Percentiles rank a stretch among this genome's conserved stretches.
These are phyloP conservation scores for Phaeodactylum tricornutum DNA, from an alignment of 108 stramenopile species.

Conservation along the genomic window DNA sequence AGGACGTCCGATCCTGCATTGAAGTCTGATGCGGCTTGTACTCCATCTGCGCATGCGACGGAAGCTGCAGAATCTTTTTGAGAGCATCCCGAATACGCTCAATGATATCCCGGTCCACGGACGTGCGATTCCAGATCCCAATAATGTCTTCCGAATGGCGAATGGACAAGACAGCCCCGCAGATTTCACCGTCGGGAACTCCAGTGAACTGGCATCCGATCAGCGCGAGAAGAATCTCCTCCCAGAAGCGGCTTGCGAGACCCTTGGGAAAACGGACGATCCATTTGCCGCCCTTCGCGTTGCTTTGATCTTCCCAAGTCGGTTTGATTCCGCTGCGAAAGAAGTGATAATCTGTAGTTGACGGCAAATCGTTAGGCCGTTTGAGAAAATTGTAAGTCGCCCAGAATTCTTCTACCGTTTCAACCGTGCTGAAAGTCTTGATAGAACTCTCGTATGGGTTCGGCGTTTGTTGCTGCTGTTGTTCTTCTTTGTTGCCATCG, in stretches of 20 bases:
- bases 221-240: conserved; percentile 87
- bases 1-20: conserved; percentile 54
- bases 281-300: conserved; percentile 90
- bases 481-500: conserved; percentile 11
- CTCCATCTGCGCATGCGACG: conserved; percentile 66
- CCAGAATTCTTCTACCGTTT: conserved; percentile 92
- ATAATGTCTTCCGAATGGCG: conserved; percentile 91
- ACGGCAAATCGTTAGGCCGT: conserved; percentile 53
- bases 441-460: conserved; percentile 76
- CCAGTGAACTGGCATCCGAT: conserved; percentile 88
- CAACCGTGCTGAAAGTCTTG: conserved; percentile 75
- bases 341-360: conserved; percentile 87
- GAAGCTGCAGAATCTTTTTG: conserved; percentile 75
- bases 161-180: conserved; percentile 87
- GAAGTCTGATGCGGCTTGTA: conserved; percentile 70
- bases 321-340: conserved; percentile 94
- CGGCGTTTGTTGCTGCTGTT: conserved; percentile 12
- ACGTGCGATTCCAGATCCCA: conserved; percentile 85
- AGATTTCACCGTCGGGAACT: conserved; percentile 79
- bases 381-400: conserved; percentile 80
- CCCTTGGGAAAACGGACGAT: conserved; percentile 86
- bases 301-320: conserved; percentile 92
- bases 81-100: conserved; percentile 76
- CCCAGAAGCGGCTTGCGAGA: conserved; percentile 83
- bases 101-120: conserved; percentile 59